Percentiles rank a stretch among this genome's conserved stretches.
These are phyloP conservation scores for Penicillium sp. DNA, from an alignment of 2,329 filamentous ascomycete species.

Conservation along the genomic window DNA sequence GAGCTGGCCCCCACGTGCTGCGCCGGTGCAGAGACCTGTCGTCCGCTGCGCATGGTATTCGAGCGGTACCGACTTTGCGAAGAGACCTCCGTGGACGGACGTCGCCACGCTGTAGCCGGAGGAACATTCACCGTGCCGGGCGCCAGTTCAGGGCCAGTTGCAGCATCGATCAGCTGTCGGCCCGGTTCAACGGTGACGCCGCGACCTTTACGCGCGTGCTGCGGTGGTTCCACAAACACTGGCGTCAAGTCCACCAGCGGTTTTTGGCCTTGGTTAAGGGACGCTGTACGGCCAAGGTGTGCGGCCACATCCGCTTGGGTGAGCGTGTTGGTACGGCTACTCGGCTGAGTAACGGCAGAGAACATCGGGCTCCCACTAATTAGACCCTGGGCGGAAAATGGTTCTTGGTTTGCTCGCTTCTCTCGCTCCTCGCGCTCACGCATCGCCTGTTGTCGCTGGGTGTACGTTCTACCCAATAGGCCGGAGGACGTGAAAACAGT, in stretches of 20 bases:
- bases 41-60: slow-evolving; percentile 37
- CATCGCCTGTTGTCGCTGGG: slow-evolving; percentile 43
- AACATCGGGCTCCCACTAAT: slow-evolving; percentile 50
- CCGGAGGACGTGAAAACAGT: slow-evolving; percentile 37
- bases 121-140: slow-evolving; percentile 40
- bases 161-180: slow-evolving; percentile 44
- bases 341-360: slow-evolving; percentile 36
- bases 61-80: slow-evolving; percentile 33
- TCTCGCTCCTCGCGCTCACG: slow-evolving; percentile 43
- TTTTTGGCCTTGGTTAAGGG: slow-evolving; percentile 51
- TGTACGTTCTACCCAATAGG: slow-evolving; percentile 44
- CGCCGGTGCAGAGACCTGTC: slow-evolving; percentile 13
- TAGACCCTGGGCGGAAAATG: slow-evolving; percentile 57
- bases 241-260: slow-evolving; percentile 71
- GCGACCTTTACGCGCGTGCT: slow-evolving; percentile 38
- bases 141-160: slow-evolving; percentile 42
- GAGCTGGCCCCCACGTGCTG: slow-evolving; percentile 2
- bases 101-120: slow-evolving; percentile 44
- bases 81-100: slow-evolving; percentile 26
- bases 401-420: slow-evolving; percentile 41
- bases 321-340: slow-evolving; percentile 39
- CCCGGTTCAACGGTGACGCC: slow-evolving; percentile 49
- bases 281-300: slow-evolving; percentile 50
- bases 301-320: slow-evolving; percentile 28
- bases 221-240: slow-evolving; percentile 63